Conservation (phyloP, 768 basidiomycete genomes). For the Suillus cothurnatus region DNA sequence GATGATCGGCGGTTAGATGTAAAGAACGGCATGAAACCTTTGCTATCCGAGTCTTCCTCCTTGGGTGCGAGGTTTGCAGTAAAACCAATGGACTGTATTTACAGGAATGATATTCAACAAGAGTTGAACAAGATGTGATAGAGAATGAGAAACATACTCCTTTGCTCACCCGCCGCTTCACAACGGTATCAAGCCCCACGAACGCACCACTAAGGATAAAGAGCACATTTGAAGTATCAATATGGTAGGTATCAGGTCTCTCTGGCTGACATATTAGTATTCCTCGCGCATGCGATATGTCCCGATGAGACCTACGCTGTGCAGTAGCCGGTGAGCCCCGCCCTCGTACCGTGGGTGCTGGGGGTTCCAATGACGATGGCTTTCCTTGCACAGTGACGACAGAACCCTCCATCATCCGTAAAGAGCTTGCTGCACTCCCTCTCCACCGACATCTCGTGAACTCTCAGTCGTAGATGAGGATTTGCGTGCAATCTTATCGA, state of each 20-base stretch:
- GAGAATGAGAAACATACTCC: conserved; percentile 58
- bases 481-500: conserved; percentile 88
- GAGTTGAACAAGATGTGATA: neutral
- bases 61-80: conserved; percentile 51
- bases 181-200: conserved; percentile 84
- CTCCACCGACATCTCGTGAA: conserved; percentile 88
- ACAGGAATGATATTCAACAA: neutral
- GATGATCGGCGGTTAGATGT: conserved; percentile 66
- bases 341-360: conserved; percentile 52
- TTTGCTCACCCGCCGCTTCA: conserved; percentile 79
- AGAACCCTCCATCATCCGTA: conserved; percentile 95
- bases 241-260: conserved; percentile 67
- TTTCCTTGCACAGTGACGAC: conserved; percentile 81
- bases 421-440: conserved; percentile 95
- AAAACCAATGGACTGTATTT: conserved; percentile 84
- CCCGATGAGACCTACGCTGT: conserved; percentile 21
- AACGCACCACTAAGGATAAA: conserved; percentile 96
- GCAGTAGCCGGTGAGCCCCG: conserved; percentile 36
- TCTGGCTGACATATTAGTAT: conserved; percentile 35
- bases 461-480: conserved; percentile 54
- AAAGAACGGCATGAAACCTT: conserved; percentile 64
- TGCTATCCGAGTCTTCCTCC: conserved; percentile 37
- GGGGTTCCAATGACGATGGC: conserved; percentile 48
- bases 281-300: conserved; percentile 28
- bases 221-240: conserved; percentile 90